A percentile compares a stretch with the other conserved stretches of the same genome.
phyloP scores from a whole-genome alignment of 2,329 filamentous ascomycete species.

The Alternaria ventricosa region DNA sequence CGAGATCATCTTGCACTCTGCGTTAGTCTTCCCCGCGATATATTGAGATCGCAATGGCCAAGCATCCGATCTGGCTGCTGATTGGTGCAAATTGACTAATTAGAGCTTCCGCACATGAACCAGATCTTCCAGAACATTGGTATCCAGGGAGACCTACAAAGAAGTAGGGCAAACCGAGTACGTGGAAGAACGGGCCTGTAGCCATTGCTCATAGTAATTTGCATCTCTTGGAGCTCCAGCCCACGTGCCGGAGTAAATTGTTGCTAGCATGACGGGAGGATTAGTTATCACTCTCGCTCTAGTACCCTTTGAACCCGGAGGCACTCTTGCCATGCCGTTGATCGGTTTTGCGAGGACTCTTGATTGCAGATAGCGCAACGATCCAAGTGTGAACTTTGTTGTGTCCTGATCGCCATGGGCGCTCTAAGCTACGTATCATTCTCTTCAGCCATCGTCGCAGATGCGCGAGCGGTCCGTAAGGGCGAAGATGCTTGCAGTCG shows the following conservation, averaged over 20 bases:
- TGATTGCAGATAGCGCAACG: background rate
- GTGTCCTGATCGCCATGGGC: background rate
- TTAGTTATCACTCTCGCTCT: background rate
- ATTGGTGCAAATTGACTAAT: slow-evolving; percentile 14
- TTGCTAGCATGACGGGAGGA: background rate
- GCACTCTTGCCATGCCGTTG: background rate
- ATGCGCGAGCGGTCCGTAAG: background rate
- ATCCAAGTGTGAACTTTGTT: background rate
- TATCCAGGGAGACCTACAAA: background rate
- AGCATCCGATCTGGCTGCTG: background rate
- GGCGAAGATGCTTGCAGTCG: background rate
- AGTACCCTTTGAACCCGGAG: background rate
- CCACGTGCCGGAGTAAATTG: background rate
- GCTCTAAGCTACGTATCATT: background rate
- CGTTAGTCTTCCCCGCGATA: slow-evolving; percentile 3
- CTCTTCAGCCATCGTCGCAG: background rate
- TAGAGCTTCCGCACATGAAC: slow-evolving; percentile 7
- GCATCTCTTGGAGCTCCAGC: background rate
- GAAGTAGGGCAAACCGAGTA: slow-evolving; percentile 2
- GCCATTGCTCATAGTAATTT: background rate
- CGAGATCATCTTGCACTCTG: background rate
- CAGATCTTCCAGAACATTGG: slow-evolving; percentile 11
- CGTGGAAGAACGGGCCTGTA: slow-evolving; percentile 10
- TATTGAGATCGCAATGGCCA: slow-evolving; percentile 12
- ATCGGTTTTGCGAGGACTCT: background rate